Base-by-base conservation (phyloP, 2,329 filamentous ascomycete genomes). In the Parasarocladium wereldwijsianum region DNA sequence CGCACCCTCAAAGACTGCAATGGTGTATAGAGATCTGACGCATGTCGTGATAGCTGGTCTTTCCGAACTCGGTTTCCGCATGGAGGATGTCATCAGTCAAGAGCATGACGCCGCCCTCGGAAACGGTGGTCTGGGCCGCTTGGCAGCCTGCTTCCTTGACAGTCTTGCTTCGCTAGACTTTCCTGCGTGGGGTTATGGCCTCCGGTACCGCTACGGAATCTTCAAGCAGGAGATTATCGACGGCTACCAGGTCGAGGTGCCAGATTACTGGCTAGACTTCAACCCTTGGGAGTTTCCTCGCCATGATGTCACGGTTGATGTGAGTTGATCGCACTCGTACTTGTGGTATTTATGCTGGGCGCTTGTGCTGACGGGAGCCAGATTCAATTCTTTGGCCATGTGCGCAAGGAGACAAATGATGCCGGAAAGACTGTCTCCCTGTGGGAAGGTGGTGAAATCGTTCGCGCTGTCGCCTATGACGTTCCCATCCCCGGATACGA, bases 171-270 rank as follows among this genome's bases (percentile, higher is more conserved):
- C 85, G 8, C 67, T 98, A 44, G 92, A 94, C 62, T 94, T 80
- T 52, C 83, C 90, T 8, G 90, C 90, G 13, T 98, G 90, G 90
- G 90, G 90, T 20, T 98, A 98, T 46, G 90, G 87, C 32, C 62
- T 98, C 42, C 75, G 90, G 47, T 98, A 98, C 62, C 70, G 85
- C 52, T 96, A 96, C 51, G 82, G 82, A 50, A 98, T 98, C 52
- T 98, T 98, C 74, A 96, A 96, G 63, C 90, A 98, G 62, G 90
- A 96, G 61, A 96, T 98, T 44, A 76, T 94, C 36, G 81, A 96
- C 47, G 90, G 90, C 34, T 98, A 94, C 52, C 90, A 98, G 56
- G 85, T 98, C 39, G 90, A 98, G 50, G 81, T 96, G 35, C 90
- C 90, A 13, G 90, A 98, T 53, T 96, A 98, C 59, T 98, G 90